These are phyloP conservation scores for Favolaschia claudopus DNA, from an alignment of 768 basidiomycete genomes.

Conservation along the genomic window DNA sequence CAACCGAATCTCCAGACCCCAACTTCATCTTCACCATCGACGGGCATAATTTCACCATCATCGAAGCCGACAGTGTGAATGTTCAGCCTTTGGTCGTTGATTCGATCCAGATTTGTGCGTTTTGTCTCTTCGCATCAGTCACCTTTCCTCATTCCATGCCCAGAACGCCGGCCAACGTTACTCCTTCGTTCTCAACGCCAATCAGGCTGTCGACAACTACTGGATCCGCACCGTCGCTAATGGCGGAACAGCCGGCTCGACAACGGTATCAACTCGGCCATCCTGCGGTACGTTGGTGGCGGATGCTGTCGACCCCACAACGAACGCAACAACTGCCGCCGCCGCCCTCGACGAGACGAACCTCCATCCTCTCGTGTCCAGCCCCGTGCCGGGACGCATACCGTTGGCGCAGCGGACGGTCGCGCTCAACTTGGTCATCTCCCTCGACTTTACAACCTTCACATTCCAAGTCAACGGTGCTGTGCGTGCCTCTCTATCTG, in stretches of 20 bases:
- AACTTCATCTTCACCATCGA: too few relatives aligned
- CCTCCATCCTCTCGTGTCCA: conserved; percentile 40
- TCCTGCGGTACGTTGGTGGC: conserved; percentile 60
- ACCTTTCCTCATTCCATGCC: conserved; percentile 38
- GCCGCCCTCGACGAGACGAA: conserved; percentile 46
- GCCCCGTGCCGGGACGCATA: conserved; percentile 40
- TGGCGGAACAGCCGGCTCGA: conserved; percentile 34
- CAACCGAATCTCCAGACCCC: too few relatives aligned
- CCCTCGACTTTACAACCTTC: background rate
- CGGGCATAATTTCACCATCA: too few relatives aligned
- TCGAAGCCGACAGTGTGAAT: too few relatives aligned
- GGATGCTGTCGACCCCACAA: conserved; percentile 22
- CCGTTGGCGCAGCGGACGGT: conserved; percentile 13
- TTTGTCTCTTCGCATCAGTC: too few relatives aligned
- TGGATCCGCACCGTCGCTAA: conserved; percentile 38
- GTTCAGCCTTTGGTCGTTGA: too few relatives aligned
- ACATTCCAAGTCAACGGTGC: background rate
- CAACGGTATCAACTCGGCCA: conserved; percentile 54
- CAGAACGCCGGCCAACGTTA: conserved; percentile 48
- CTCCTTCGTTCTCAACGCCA: conserved; percentile 48
- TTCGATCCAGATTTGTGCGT: too few relatives aligned
- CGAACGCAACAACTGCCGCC: conserved; percentile 24
- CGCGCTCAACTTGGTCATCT: conserved; percentile 6
- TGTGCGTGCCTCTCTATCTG: background rate
- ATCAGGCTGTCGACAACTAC: conserved; percentile 52